A percentile compares a stretch with the other conserved stretches of the same genome.
phyloP scores from a whole-genome alignment of 345 rosid species.

The Isatis tinctoria region DNA sequence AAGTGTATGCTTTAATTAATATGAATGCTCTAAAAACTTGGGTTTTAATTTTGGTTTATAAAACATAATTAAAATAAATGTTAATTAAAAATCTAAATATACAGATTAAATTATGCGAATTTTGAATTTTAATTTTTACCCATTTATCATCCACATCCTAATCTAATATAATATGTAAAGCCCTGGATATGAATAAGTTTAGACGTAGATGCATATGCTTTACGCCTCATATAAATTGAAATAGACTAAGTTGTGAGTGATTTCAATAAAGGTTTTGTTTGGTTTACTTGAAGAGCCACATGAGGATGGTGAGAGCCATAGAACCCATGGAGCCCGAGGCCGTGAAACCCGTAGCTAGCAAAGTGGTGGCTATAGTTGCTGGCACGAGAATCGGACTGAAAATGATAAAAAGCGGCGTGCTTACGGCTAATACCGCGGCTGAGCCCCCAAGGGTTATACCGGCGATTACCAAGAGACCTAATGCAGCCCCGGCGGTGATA shows the following conservation, averaged over 20 bases:
- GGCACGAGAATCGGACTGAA: constrained; percentile 85
- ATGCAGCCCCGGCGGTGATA: constrained; percentile 48
- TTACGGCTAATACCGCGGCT: constrained; percentile 51
- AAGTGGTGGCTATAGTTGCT: constrained; percentile 47
- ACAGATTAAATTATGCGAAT: no score
- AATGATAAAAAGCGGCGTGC: constrained; percentile 62
- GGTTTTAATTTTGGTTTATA: no score
- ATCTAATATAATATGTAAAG: not conserved
- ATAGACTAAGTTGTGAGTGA: not conserved
- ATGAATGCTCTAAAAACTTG: no score
- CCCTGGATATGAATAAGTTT: not conserved
- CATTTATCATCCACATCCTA: no score
- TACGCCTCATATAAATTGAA: not conserved
- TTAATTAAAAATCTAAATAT: no score
- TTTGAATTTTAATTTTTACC: no score
- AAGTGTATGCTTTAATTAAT: no score
- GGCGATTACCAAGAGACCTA: constrained; percentile 53
- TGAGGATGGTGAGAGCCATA: constrained; percentile 48
- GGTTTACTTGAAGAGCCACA: constrained; percentile 61
- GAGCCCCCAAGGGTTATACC: constrained; percentile 56
- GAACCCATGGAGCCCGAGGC: constrained; percentile 63
- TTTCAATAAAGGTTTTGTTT: not conserved
- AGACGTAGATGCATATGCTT: not conserved
- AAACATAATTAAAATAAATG: no score
- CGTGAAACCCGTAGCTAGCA: constrained; percentile 52